Evolutionary conservation across 1,284 basidiomycete genomes (phyloP), one percentile per base, ranked within the genome.

Genomic region (Microbotryum intermedium): DNA sequence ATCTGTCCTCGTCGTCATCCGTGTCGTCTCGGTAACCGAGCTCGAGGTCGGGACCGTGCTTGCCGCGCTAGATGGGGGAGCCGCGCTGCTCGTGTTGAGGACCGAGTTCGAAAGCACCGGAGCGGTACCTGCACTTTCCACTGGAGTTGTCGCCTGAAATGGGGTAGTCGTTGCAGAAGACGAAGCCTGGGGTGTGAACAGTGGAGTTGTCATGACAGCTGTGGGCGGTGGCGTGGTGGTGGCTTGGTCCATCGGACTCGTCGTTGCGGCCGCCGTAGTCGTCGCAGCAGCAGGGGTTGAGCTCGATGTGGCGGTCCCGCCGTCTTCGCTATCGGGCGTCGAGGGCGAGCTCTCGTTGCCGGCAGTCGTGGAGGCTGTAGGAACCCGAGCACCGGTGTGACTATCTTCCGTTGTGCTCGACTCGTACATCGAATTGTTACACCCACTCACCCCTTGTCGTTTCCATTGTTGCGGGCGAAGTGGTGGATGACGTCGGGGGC

Each of bases 101-200:
- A 59, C 39, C 25, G 50, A 25, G 39, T 42, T 53, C 28, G 60
- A 49, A 55, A 25, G 29, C 28, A 46, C 23, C 2, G 65, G 49
- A 30, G 54, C 9, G 18, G 52, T 43, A 2, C 45, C 46, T 39
- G 58, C 39, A 2, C 61, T 49, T 18, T 59, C 43, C 48, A 47
- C 39, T 28, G 45, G 25, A 2, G 50, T 55, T 1, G 64, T 59
- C n/a, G 55, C 46, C n/a, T 58, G 48, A 16, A 23, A 1, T 18
- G 42, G n/a, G 21, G 59, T 58, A 29, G 60, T 46, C 28, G 63
- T 28, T n/a, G 53, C 30, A 43, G 54, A 47, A 30, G 51, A 25
- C 42, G 59, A 43, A 30, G 52, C 50, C 29, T 59, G 54, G 18
- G 26, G 50, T 21, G 25, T 39, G 7, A 39, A 39, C 34, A 16